Evolutionary conservation across 208 protist genomes (phyloP), one percentile per base, ranked within the genome.

Genomic region (Acanthamoeba royreba): DNA sequence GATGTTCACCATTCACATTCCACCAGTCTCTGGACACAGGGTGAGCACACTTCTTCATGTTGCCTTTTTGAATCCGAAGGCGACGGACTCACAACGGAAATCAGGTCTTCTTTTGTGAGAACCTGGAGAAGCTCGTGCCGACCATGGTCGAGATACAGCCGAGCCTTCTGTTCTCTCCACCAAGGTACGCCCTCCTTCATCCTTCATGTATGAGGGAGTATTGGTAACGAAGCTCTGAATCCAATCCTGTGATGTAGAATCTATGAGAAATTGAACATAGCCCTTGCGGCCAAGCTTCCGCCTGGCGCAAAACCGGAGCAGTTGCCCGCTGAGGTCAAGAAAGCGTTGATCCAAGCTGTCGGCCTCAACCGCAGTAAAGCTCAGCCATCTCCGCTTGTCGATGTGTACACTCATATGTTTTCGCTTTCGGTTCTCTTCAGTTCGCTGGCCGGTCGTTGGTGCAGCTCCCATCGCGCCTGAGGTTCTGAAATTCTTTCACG

Each of bases 391-490:
- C n/a, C n/a, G n/a, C n/a, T n/a, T n/a, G n/a, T n/a, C n/a, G n/a
- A n/a, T n/a, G n/a, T n/a, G 31, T n/a, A 61, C 53, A 61, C 53
- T 33, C 53, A 61, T n/a, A 61, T n/a, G 31, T n/a, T 33, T n/a
- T 33, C 53, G 31, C 53, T 33, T 28, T 7, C 55, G 8, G n/a
- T 25, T n/a, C 52, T n/a, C 52, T 13, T n/a, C 52, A 63, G 55
- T 28, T 0, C 55, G 55, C 55, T 63, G 55, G 66, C 22, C 38
- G 66, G 38, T 79, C n/a, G 83, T 79, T 43, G 94, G 72, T 22
- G 94, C 94, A 13, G 94, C 94, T 8, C 94, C 94, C 40, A 93
- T 96, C 52, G 31, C 42, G 17, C 7, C 22, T 3, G 92, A 96
- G 15, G 79, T 53, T 22, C 45, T 63, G 25, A 28, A 89, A 25